Percentiles rank a stretch among this genome's conserved stretches.
These are phyloP conservation scores for Cubamyces sp. DNA, from an alignment of 768 basidiomycete genomes.

Conservation along the genomic window DNA sequence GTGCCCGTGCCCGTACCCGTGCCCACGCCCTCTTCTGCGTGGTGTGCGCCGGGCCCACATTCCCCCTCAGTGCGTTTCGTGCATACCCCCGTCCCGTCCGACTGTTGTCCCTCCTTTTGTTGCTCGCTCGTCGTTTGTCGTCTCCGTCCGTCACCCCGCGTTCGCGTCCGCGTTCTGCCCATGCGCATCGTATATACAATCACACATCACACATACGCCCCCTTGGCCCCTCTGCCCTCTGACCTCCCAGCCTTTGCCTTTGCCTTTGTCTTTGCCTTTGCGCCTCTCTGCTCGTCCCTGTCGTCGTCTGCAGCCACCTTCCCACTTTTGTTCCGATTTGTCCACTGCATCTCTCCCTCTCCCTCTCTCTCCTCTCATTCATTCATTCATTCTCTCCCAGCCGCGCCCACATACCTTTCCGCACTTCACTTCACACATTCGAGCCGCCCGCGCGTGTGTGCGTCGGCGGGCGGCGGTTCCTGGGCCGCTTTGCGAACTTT, in stretches of 20 bases:
- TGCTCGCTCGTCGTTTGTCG: slow-evolving; percentile 2
- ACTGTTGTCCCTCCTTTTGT: slow-evolving; percentile 18
- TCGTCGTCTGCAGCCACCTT: too few species aligned
- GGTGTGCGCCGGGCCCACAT: neutral
- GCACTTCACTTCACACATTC: neutral
- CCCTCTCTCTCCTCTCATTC: neutral
- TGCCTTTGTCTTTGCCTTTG: neutral
- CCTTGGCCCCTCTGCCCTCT: neutral
- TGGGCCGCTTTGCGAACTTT: slow-evolving; percentile 8
- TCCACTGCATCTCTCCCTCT: neutral
- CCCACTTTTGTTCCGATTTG: too few species aligned
- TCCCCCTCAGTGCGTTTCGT: slow-evolving; percentile 14
- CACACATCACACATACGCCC: neutral
- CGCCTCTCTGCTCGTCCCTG: neutral
- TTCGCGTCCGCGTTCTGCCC: neutral
- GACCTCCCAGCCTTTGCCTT: neutral
- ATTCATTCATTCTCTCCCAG: too few species aligned
- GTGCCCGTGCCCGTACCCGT: neutral
- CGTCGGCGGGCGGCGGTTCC: neutral
- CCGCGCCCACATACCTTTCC: neutral
- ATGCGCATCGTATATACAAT: slow-evolving; percentile 13
- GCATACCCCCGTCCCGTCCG: slow-evolving; percentile 15
- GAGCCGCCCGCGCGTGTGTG: neutral
- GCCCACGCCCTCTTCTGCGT: neutral
- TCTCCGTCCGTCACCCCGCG: too few species aligned